Percentiles rank a stretch among this genome's conserved stretches.
These are phyloP conservation scores for Arthrinium puccinioides DNA, from an alignment of 2,329 filamentous ascomycete genomes.

Conservation along the genomic window DNA sequence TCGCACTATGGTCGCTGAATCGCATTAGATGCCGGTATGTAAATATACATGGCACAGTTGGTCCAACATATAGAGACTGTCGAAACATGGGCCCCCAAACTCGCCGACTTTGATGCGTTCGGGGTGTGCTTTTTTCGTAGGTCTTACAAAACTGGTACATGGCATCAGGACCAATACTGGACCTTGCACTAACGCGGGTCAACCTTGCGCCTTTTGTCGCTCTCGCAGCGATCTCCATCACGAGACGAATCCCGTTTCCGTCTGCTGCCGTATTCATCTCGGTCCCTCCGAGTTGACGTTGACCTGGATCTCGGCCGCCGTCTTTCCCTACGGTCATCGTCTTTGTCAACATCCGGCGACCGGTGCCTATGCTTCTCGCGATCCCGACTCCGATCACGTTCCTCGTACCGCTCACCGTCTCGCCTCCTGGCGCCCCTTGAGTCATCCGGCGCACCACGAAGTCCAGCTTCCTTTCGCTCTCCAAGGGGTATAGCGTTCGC, in stretches of 20 bases:
- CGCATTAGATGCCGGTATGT: no score
- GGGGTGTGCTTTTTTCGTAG: no score
- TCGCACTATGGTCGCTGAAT: background rate
- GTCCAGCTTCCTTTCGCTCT: constrained; percentile 40
- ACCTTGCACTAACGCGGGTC: constrained; percentile 35
- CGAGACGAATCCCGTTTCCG: constrained; percentile 51
- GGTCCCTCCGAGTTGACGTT: constrained; percentile 41
- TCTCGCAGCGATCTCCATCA: constrained; percentile 45
- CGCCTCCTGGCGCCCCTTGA: constrained; percentile 34
- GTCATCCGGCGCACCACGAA: constrained; percentile 16
- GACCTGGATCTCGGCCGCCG: constrained; percentile 46
- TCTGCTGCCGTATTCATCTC: constrained; percentile 36
- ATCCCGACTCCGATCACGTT: constrained; percentile 15
- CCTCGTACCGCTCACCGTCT: constrained; percentile 15
- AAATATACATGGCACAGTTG: no score
- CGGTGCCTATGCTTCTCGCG: constrained; percentile 18
- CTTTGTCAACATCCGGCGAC: constrained; percentile 23
- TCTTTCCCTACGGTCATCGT: constrained; percentile 24
- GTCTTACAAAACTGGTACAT: no score
- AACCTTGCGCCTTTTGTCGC: constrained; percentile 53
- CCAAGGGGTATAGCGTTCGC: constrained; percentile 67
- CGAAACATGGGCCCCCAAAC: no score
- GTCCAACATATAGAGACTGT: no score
- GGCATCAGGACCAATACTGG: no score
- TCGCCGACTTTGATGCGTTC: no score